Evolutionary conservation across 169 alveolate genomes (phyloP), one percentile per base, ranked within the genome.

Genomic region (Babesia gibsoni): DNA sequence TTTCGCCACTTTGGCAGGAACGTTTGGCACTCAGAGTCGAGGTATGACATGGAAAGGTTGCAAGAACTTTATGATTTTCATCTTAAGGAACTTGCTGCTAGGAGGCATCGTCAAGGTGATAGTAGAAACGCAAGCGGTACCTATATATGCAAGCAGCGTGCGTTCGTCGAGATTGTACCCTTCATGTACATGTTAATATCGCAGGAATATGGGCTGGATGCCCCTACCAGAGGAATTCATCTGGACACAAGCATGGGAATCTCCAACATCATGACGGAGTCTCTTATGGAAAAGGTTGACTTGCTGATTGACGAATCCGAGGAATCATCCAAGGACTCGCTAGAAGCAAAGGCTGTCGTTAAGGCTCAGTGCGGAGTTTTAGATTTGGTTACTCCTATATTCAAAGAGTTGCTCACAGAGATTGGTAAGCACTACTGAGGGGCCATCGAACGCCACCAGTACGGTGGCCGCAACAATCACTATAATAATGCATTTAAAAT

Each of bases 101-200:
- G 52, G 72, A 22, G 18, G 59, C 30, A 9, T 25, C 41, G 64
- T 41, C 29, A 43, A 36, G 25, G 65, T 29, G 4, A 29, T 27
- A 3, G 32, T 14, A 5, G 53, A 29, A 25, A 41, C 22, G 18
- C n/a, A n/a, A 4, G 25, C 20, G 20, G 65, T 12, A 20, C 33
- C 4, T 37, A 46, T 9, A 29, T 35, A 58, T 41, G 56, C 59
- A 59, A 43, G 52, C 33, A 23, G 25, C 48, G 66, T 4, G 81
- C 81, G 14, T 69, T 69, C 33, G 65, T 58, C 10, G 86, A 77
- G 52, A 63, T 67, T 9, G 45, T 77, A 2, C 86, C 86, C 14
- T 46, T 68, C 33, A 33, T 58, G 50, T 69, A 56, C 52, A 69
- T 58, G 52, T 1, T 52, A 12, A 7, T 54, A 29, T 35, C 72